Evolutionary conservation across 2,329 filamentous ascomycete species (phyloP), one percentile per base, ranked within the genome.

Genomic region (Tolypocladium ophioglossoides): DNA sequence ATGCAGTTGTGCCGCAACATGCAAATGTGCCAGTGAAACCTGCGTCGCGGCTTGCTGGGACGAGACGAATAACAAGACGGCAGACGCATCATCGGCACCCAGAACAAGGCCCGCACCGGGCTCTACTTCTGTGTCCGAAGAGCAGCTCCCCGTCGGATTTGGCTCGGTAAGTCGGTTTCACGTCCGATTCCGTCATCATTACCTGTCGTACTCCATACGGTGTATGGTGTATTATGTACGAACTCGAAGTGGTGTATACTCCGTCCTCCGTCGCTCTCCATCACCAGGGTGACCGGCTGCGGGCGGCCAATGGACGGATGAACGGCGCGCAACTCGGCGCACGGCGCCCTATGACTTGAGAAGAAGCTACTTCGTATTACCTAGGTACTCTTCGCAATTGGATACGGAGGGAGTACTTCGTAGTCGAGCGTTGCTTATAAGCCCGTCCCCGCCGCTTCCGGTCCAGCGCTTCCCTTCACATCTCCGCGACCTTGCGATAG

Each of bases 61-160:
- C 16, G 41, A 46, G 41, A 46, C 41, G 41, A 4, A 46, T 46
- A 20, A 22, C n/a, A 0, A 12, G 22, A 35, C 41, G 12, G 22
- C 22, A 10, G 12, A 27, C 10, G 41, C 8, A 11, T n/a, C 14
- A n/a, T 41, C 51, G 38, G 40, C 14, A 16, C 32, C 32, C 50
- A 52, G 40, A 52, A 34, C 22, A 44, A 46, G 9, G 12, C 34
- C 48, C 35, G 35, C 2, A 5, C 14, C 48, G 47, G 47, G n/a
- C 32, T 10, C 47, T 52, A 41, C 27, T 32, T 46, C 9, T 24
- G 16, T 27, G 10, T 27, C 51, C 51, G 51, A 38, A 22, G 7
- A 30, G 9, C n/a, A n/a, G n/a, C n/a, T n/a, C n/a, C n/a, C n/a
- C 27, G 27, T 51, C 56, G 56, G 56, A 57, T 54, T 54, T 56